These are phyloP conservation scores for Athelia sp. DNA, from an alignment of 1,284 basidiomycete species.

Conservation along the genomic window DNA sequence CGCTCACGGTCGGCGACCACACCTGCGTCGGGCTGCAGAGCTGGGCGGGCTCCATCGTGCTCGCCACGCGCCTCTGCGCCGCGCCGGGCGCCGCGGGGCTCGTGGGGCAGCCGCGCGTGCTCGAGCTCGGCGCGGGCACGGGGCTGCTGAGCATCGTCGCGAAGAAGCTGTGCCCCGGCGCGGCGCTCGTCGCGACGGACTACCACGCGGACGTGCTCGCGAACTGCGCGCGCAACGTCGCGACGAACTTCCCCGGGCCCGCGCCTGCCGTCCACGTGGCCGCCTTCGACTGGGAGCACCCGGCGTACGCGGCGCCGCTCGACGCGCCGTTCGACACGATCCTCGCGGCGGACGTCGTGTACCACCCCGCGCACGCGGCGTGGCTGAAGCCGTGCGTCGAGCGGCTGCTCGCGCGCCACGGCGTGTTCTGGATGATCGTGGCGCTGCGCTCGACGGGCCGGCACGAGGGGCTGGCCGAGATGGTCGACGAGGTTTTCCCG, in stretches of 20 bases:
- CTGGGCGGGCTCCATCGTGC: constrained; percentile 79
- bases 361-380: constrained; percentile 58
- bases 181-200: constrained; percentile 67
- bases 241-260: constrained; percentile 43
- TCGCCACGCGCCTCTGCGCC: constrained; percentile 66
- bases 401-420: constrained; percentile 35
- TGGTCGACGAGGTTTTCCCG: constrained; percentile 57
- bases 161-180: constrained; percentile 47
- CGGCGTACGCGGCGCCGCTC: constrained; percentile 29
- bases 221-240: constrained; percentile 66
- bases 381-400: constrained; percentile 63
- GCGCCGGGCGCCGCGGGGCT: constrained; percentile 47
- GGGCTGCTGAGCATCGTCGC: constrained; percentile 75
- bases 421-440: constrained; percentile 70
- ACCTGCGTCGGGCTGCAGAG: constrained; percentile 85
- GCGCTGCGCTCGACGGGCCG: constrained; percentile 62
- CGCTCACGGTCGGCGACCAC: constrained; percentile 66
- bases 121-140: constrained; percentile 88
- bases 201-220: constrained; percentile 73
- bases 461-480: constrained; percentile 57
- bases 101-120: constrained; percentile 34
- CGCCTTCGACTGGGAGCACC: constrained; percentile 69
- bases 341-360: constrained; percentile 70
- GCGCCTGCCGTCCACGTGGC: constrained; percentile 32
- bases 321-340: constrained; percentile 48